Evolutionary conservation across 495 filamentous ascomycete genomes (phyloP).

Genomic region (Neurospora sp.): DNA sequence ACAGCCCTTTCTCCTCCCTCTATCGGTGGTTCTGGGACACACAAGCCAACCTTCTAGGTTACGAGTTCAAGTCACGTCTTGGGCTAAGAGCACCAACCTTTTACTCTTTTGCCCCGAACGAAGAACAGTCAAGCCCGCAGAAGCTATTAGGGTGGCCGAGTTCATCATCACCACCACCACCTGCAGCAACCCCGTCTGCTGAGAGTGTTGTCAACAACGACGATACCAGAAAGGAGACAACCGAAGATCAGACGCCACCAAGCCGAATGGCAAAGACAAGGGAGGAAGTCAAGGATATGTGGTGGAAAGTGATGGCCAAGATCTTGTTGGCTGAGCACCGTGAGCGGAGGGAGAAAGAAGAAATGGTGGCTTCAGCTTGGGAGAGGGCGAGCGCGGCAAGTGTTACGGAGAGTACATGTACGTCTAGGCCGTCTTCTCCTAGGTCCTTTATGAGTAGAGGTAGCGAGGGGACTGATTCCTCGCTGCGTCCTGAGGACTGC

Average conservation of each 20-base stretch:
- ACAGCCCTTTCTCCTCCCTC: background rate
- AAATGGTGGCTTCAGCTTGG: background rate
- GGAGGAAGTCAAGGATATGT: background rate
- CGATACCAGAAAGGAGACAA: background rate
- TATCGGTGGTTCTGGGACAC: background rate
- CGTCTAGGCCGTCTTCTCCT: background rate
- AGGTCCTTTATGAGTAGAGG: too few species aligned
- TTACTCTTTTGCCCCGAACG: background rate
- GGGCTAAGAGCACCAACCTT: background rate
- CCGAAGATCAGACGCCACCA: background rate
- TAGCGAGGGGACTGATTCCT: background rate
- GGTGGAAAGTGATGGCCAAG: background rate
- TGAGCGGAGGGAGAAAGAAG: background rate
- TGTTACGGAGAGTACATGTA: background rate
- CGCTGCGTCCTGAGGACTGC: background rate
- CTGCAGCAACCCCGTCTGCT: background rate
- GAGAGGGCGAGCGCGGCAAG: background rate
- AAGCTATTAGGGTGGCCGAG: background rate
- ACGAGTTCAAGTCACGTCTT: background rate
- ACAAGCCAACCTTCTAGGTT: background rate
- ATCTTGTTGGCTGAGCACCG: background rate
- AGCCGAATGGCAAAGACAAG: background rate
- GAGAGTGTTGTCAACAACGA: background rate
- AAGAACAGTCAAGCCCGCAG: background rate
- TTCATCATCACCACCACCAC: background rate